Evolutionary conservation across 78 protist genomes (phyloP), one percentile per base, ranked within the genome.

Genomic region (Guillardia theta): DNA sequence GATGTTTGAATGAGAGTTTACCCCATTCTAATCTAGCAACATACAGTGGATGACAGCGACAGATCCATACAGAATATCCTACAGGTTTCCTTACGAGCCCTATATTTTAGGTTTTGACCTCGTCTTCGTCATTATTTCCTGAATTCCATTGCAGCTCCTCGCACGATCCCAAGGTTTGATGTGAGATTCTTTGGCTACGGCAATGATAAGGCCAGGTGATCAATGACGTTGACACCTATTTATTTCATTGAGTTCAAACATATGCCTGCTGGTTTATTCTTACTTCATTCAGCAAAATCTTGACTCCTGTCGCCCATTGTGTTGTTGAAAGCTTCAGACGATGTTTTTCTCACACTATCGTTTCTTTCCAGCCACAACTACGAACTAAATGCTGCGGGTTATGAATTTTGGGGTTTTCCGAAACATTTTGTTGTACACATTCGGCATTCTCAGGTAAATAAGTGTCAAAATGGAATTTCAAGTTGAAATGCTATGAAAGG

Each of bases 131-230:
- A n/a, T n/a, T n/a, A n/a, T n/a, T n/a, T n/a, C n/a, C n/a, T n/a
- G n/a, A n/a, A n/a, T n/a, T n/a, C n/a, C n/a, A n/a, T n/a, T 3
- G 33, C 36, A 43, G 83, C 83, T 12, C 83, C 83, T 36, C 9
- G 22, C 10, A 15, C 10, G 46, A 43, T 78, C 0, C 90, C 90
- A n/a, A 45, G 93, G 41, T 88, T 48, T 41, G 93, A 88, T 64
- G 93, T 48, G 33, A 54, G 93, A 37, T 88, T 88, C 64, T 45
- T 30, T 45, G 93, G 93, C 70, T 88, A 88, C 62, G 93, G 93
- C 6, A 88, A 88, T 64, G 93, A 88, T 64, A 88, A 88, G 93
- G 93, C 64, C 58, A 80, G 58, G 90, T 30, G 27, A 24, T 30
- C 70, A 27, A 24, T 30, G 4, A 10, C 58, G 10, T 19, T 15